Evolutionary conservation across 192 early-diverging fungal genomes (phyloP).

Genomic region (Dissophora globulifera): DNA sequence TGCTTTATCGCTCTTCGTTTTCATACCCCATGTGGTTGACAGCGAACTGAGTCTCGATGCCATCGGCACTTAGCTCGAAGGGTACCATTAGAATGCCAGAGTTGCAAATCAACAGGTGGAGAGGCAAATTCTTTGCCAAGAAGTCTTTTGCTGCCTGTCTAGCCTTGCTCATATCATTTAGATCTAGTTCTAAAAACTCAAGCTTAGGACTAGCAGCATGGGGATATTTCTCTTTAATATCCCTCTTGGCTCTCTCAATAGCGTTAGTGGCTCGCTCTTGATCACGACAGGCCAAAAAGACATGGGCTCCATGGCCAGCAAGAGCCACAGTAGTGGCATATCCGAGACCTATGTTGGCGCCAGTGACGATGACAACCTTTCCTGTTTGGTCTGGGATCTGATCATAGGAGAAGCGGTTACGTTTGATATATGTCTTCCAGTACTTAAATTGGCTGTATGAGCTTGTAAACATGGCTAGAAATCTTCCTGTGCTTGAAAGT

Average conservation of each 20-base stretch:
- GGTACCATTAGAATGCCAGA: constrained; percentile 38
- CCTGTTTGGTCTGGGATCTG: constrained; percentile 49
- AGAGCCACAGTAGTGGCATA: constrained; percentile 31
- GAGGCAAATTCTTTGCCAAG: constrained; percentile 27
- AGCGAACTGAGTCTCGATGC: constrained; percentile 57
- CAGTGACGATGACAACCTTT: constrained; percentile 62
- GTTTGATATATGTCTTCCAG: constrained; percentile 5
- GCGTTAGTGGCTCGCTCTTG: constrained; percentile 13
- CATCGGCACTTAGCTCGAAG: constrained; percentile 43
- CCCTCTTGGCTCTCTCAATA: constrained; percentile 17
- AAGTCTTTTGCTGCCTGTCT: constrained; percentile 40
- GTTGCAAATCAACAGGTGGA: constrained; percentile 58
- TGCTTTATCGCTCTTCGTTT: background rate
- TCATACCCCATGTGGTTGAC: constrained; percentile 59
- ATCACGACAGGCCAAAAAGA: constrained; percentile 31
- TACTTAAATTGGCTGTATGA: background rate
- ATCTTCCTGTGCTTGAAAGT: background rate
- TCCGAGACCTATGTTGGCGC: constrained; percentile 57
- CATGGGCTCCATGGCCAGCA: constrained; percentile 34
- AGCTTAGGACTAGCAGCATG: background rate
- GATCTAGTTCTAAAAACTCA: constrained; percentile 44
- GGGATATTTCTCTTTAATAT: constrained; percentile 27
- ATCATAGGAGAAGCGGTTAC: constrained; percentile 25
- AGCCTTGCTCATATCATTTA: constrained; percentile 18
- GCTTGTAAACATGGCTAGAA: too few species aligned